Evolutionary conservation across 805 yeast genomes (phyloP), one percentile per base, ranked within the genome.

Genomic region (Metschnikowia gelsemii): DNA sequence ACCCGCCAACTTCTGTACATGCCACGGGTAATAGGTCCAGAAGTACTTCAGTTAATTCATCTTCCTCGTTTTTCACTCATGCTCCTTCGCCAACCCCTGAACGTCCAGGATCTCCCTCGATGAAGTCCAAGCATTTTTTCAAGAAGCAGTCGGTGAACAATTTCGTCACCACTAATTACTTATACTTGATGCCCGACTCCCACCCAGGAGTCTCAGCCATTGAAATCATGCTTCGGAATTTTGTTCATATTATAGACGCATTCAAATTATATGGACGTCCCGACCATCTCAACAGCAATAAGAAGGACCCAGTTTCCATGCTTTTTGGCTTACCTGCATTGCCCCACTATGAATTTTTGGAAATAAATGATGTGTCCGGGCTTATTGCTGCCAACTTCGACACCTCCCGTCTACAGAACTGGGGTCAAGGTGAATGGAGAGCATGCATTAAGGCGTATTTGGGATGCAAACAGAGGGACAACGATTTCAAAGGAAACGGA

Each of bases 191-290:
- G 71, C 93, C 95, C 3, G 79, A 76, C 40, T 57, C 76, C 19
- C 95, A 85, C 60, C 80, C 82, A 3, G 85, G 87, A 29, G 91
- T 85, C 21, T 72, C 76, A 33, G 80, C 82, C 13, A 74, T 79
- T 35, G 93, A 85, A 56, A 85, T 85, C 12, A 79, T 84, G 79
- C 76, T 85, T 32, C 66, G 95, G 45, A 72, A 79, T 54, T 66
- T 82, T 46, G 71, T 85, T 23, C 91, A 88, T 34, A 68, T 84
- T 14, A 75, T 82, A 67, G 87, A 85, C 57, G 70, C 83, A 3
- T 85, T 84, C 63, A 76, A 73, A 55, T 59, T 85, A 34, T 85
- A 85, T 54, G 95, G 95, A 7, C 71, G 93, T 50, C 93, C 95
- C 1, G 66, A 72, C 40, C 79, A 84, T 45, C 73, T 87, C 51